A percentile compares a stretch with the other conserved stretches of the same genome.
Evolutionary conservation across 495 filamentous ascomycete genomes (phyloP).

Genomic region (Neurospora sp.): DNA sequence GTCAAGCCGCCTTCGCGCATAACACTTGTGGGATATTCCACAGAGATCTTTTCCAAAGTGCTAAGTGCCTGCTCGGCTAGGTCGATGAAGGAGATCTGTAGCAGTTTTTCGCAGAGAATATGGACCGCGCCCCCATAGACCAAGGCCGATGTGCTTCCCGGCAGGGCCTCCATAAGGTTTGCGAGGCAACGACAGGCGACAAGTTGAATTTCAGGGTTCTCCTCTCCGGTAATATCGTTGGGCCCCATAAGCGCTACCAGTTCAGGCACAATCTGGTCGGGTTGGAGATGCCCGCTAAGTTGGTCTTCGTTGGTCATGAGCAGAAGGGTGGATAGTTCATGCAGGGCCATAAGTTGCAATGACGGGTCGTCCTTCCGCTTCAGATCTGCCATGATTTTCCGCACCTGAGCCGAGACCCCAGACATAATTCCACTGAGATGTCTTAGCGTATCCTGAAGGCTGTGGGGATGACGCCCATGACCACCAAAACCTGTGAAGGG

Average conservation of each 20-base stretch:
- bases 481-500: conserved; percentile 69
- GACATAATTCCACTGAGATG: conserved; percentile 87
- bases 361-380: conserved; percentile 81
- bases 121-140: conserved; percentile 95
- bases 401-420: conserved; percentile 65
- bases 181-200: conserved; percentile 93
- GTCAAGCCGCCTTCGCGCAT: conserved; percentile 92
- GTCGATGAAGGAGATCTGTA: conserved; percentile 94
- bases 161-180: conserved; percentile 95
- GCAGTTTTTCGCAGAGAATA: conserved; percentile 81
- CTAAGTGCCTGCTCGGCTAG: conserved; percentile 94
- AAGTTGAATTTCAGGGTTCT: conserved; percentile 96
- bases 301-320: conserved; percentile 95
- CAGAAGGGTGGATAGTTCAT: conserved; percentile 87
- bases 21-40: conserved; percentile 91
- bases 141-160: conserved; percentile 84
- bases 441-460: conserved; percentile 71
- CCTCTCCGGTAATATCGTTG: conserved; percentile 68
- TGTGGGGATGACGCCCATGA: conserved; percentile 46
- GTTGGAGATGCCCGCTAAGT: conserved; percentile 87
- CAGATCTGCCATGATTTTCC: conserved; percentile 75
- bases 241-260: conserved; percentile 88
- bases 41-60: conserved; percentile 93
- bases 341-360: conserved; percentile 81
- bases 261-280: conserved; percentile 92